Conservation (phyloP, 2,329 filamentous ascomycete species). For the Pyricularia sp. region DNA sequence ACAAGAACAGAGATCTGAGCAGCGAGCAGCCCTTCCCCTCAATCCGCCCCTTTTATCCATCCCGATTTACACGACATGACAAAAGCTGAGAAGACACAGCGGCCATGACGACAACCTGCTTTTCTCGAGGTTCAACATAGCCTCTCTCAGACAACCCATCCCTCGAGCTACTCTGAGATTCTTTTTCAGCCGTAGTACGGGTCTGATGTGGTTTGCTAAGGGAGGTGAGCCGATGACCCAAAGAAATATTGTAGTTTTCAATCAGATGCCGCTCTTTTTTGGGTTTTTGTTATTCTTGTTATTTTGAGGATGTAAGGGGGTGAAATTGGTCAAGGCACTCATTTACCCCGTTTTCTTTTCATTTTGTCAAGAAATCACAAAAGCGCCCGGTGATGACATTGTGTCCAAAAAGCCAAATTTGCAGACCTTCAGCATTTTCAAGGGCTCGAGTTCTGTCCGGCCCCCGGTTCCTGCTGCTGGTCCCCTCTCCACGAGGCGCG, state of each 20-base stretch:
- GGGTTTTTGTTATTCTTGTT: background rate
- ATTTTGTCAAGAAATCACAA: constrained; percentile 7
- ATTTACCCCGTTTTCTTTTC: background rate
- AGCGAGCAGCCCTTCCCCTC: constrained; percentile 8
- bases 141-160: background rate
- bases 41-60: background rate
- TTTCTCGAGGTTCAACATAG: background rate
- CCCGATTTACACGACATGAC: background rate
- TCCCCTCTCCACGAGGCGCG: constrained; percentile 5
- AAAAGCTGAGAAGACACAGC: background rate
- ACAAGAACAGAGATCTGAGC: constrained; percentile 27
- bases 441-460: background rate
- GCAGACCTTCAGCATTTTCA: constrained; percentile 16
- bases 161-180: background rate
- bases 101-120: background rate
- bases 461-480: constrained; percentile 2
- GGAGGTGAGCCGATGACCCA: background rate
- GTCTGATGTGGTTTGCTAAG: background rate
- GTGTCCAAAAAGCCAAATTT: constrained; percentile 32
- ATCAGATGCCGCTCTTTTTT: constrained; percentile 3
- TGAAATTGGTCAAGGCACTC: background rate
- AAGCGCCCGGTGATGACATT: constrained; percentile 25
- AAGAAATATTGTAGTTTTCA: constrained; percentile 5
- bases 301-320: background rate
- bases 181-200: background rate